Evolutionary conservation across 768 basidiomycete species (phyloP).

Genomic region (Lactifluus piperatus): DNA sequence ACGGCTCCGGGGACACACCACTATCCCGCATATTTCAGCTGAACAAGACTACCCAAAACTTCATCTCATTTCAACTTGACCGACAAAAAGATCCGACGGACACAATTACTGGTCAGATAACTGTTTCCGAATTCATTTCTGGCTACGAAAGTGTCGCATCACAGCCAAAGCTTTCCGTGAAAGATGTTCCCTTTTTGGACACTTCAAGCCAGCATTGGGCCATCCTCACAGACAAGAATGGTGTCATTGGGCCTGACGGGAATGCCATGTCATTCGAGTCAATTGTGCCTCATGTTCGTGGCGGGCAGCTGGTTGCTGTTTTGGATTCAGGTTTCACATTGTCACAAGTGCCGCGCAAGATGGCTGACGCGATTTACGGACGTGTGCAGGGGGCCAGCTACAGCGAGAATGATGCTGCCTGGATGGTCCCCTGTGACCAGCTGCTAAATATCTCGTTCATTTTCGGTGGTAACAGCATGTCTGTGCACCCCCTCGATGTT

Average conservation of each 20-base stretch:
- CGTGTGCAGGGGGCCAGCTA: slow-evolving; percentile 66
- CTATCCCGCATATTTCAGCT: slow-evolving; percentile 60
- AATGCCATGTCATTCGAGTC: slow-evolving; percentile 49
- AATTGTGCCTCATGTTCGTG: slow-evolving; percentile 59
- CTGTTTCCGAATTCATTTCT: slow-evolving; percentile 54
- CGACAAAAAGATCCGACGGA: slow-evolving; percentile 48
- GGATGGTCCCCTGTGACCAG: slow-evolving; percentile 71
- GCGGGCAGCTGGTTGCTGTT: slow-evolving; percentile 58
- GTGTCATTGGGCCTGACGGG: slow-evolving; percentile 74
- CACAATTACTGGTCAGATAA: slow-evolving; percentile 52
- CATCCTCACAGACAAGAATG: slow-evolving; percentile 53
- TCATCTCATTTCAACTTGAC: slow-evolving; percentile 59
- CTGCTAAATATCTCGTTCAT: slow-evolving; percentile 61
- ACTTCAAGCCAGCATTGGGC: slow-evolving; percentile 79
- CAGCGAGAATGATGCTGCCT: slow-evolving; percentile 44
- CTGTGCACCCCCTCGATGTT: slow-evolving; percentile 66
- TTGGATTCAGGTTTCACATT: slow-evolving; percentile 67
- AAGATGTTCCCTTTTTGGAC: slow-evolving; percentile 51
- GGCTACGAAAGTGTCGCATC: slow-evolving; percentile 51
- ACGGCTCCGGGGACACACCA: slow-evolving; percentile 43
- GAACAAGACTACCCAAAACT: slow-evolving; percentile 48
- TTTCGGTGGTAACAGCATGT: slow-evolving; percentile 60
- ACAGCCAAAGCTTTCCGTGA: slow-evolving; percentile 58
- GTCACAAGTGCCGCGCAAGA: slow-evolving; percentile 63
- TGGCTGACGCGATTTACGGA: slow-evolving; percentile 76